Base-by-base conservation (phyloP, 202 grass and related monocot species). In the Schoenoplectus triqueter region DNA sequence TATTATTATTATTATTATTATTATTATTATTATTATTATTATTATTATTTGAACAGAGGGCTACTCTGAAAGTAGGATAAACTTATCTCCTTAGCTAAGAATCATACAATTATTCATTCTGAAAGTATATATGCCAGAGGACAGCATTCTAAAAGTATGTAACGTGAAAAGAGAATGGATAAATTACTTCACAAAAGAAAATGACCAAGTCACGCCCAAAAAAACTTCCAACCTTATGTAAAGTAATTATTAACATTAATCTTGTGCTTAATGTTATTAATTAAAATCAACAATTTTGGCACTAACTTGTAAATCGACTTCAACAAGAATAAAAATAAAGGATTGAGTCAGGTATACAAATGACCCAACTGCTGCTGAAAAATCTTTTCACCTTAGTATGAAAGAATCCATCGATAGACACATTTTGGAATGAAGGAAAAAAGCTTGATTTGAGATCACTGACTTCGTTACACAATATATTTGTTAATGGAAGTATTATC, bases 71-170 rank as follows among this genome's bases (percentile, higher is more conserved):
- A 45, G 31, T 44, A 42, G 55, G 67, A 82, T 65, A 22, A 10
- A 54, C 55, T 21, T 31, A 66, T 68, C 17, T 47, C 6, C n/a
- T 52, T 68, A 50, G 61, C 60, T 52, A 9, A 52, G 67, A 49
- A 15, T n/a, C 48, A 13, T 51, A 67, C 60, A 82, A 82, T 4
- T 82, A 82, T 82, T 68, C 14, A 54, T 70, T 83, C 19, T 60
- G 42, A 69, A 54, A 69, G 81, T 59, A 83, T 61, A 42, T 0
- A 45, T 45, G 45, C 17, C 7, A 31, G 44, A 60, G 31, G 31
- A 31, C 39, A 56, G 20, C 72, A 56, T 21, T 73, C 70, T 57
- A 40, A 20, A 54, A 19, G 2, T 75, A 31, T 39, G 11, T 5
- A 75, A 22, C 47, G 56, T 40, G 72, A 76, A 76, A 76, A 77